Evolutionary conservation across 2,329 filamentous ascomycete genomes (phyloP), one percentile per base, ranked within the genome.

Genomic region (Botryotinia calthae): DNA sequence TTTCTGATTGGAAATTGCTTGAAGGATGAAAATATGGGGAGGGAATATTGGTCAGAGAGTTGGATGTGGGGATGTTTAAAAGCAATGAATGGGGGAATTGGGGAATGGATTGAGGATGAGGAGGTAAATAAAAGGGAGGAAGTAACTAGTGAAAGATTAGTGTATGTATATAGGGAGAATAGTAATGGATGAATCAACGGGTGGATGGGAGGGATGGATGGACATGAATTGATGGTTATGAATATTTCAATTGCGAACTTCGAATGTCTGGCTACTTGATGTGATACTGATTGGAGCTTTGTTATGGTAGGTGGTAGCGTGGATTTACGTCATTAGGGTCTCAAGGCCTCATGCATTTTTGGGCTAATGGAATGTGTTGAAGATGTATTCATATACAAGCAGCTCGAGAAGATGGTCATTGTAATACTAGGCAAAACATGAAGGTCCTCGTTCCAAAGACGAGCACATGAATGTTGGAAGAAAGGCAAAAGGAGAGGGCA

Each of bases 91-190:
- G 25, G 25, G 46, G 28, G 25, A 25, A n/a, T 7, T 20, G 7
- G 37, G 25, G 25, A 63, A 63, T n/a, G 3, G 25, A 42, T 37
- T 62, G 34, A 40, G 37, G 31, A 25, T 37, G 20, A 51, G 37
- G 37, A 51, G 20, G 37, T 40, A n/a, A 40, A 61, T n/a, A 40
- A 40, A 31, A 56, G 48, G 42, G 10, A 64, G 28, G 62, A 8
- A 22, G 20, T 16, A 56, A 56, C 18, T 25, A 42, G 48, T 56
- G 37, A 40, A 31, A 42, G 18, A 31, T 42, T 28, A 42, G 34
- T 67, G 34, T 31, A 56, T 67, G 65, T 67, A 67, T 42, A 67
- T 56, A 67, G n/a, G 34, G 56, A 56, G 65, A 48, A 67, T 67
- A 42, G 25, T 67, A 56, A 67, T 67, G 65, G 65, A 67, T 28